Conservation (phyloP, 768 basidiomycete genomes). For the Psilocybe subaeruginosa region DNA sequence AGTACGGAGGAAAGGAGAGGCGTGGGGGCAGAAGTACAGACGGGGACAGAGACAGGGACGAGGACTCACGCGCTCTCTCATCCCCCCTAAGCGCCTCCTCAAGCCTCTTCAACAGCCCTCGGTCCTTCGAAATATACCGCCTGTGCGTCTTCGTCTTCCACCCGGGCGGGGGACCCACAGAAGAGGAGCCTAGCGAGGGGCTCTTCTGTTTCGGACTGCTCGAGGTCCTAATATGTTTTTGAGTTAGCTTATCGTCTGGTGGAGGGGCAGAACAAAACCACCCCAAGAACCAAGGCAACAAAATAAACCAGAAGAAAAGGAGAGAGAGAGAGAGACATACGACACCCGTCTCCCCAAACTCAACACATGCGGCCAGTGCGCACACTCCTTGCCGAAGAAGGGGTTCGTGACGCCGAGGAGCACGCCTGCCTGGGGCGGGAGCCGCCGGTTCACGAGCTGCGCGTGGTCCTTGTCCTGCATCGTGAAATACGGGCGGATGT, state of each 20-base stretch:
- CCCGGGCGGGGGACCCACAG: constrained; percentile 64
- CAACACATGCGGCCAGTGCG: constrained; percentile 86
- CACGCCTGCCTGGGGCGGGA: constrained; percentile 77
- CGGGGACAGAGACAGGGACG: neutral
- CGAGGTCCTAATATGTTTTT: neutral
- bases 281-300: neutral
- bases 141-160: constrained; percentile 83
- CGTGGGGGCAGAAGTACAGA: no score
- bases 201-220: constrained; percentile 24
- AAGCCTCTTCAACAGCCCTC: constrained; percentile 67
- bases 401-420: constrained; percentile 90
- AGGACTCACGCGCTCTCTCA: constrained; percentile 53
- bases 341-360: constrained; percentile 58
- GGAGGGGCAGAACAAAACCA: no score
- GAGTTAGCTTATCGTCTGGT: neutral
- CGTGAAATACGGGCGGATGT: constrained; percentile 94
- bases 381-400: constrained; percentile 76
- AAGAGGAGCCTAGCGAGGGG: constrained; percentile 26
- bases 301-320: neutral
- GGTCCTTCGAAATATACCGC: constrained; percentile 86
- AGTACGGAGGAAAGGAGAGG: no score
- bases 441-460: constrained; percentile 75
- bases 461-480: constrained; percentile 91
- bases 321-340: constrained; percentile 36
- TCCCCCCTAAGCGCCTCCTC: constrained; percentile 61